Conservation (phyloP, 345 rosid species). For the Bruguiera sexangula region DNA sequence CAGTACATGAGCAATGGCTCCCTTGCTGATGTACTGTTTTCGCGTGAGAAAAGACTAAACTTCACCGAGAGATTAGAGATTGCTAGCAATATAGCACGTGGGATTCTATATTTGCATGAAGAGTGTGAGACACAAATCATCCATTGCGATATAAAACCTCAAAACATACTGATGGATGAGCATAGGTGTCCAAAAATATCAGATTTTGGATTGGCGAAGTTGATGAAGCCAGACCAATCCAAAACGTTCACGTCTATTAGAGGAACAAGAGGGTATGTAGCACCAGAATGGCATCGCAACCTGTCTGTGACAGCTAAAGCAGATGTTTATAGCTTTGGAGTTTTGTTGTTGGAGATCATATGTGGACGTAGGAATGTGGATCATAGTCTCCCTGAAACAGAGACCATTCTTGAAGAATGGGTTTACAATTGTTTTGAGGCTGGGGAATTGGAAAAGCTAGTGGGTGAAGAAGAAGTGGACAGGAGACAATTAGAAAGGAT, state of each 20-base stretch:
- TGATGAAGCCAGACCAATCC: conserved; percentile 32
- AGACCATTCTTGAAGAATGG: conserved; percentile 26
- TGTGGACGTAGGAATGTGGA: conserved; percentile 18
- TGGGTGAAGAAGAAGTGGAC: conserved; percentile 19
- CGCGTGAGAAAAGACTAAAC: neutral
- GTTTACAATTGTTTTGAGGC: conserved; percentile 18
- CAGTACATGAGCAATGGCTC: conserved; percentile 33
- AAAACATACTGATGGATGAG: conserved; percentile 29
- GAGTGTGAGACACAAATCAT: conserved; percentile 32
- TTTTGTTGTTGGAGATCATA: conserved; percentile 26
- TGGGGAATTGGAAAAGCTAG: neutral
- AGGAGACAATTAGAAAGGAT: conserved; percentile 17
- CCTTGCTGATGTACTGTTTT: conserved; percentile 26
- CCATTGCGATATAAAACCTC: conserved; percentile 34
- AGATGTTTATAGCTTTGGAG: conserved; percentile 35
- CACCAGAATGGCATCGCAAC: conserved; percentile 32
- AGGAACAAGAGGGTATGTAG: conserved; percentile 28
- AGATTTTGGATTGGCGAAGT: conserved; percentile 33
- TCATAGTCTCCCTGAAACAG: neutral
- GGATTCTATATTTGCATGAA: conserved; percentile 26
- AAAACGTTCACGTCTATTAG: conserved; percentile 21
- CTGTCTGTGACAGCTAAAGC: conserved; percentile 27
- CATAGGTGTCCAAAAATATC: conserved; percentile 19
- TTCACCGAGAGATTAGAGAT: conserved; percentile 22
- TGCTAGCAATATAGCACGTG: conserved; percentile 28